These are phyloP conservation scores for Edaphochlamys debaryana DNA, from an alignment of 139 green algal species.

Conservation along the genomic window DNA sequence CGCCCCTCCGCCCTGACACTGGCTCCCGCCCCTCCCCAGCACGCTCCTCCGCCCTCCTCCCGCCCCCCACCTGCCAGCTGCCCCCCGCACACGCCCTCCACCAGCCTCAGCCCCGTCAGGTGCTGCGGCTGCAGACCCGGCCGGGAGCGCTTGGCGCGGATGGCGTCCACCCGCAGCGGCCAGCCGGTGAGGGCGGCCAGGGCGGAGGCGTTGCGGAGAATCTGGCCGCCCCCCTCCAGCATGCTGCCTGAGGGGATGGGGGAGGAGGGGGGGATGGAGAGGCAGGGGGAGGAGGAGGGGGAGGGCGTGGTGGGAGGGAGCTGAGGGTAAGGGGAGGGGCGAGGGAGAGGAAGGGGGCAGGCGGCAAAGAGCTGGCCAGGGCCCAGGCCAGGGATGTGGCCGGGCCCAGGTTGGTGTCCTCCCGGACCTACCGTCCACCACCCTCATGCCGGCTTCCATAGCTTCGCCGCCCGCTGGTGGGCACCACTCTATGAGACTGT, in stretches of 20 bases:
- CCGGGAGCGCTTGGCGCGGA: conserved; percentile 43
- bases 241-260: conserved; percentile 58
- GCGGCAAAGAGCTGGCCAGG: not conserved
- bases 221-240: conserved; percentile 85
- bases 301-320: not conserved
- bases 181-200: conserved; percentile 66
- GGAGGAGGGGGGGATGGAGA: not conserved
- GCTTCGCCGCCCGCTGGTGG: too few species aligned
- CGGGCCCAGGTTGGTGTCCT: too few species aligned
- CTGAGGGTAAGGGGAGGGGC: not conserved
- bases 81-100: conserved; percentile 60
- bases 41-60: not conserved
- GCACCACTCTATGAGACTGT: not conserved
- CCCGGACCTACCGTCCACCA: too few species aligned
- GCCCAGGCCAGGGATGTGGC: not conserved
- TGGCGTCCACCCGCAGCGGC: conserved; percentile 39
- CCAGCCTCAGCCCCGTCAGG: conserved; percentile 71
- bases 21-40: too few species aligned
- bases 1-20: too few species aligned
- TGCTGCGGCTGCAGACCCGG: conserved; percentile 72
- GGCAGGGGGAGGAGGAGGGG: not conserved
- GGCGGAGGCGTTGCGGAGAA: conserved; percentile 78
- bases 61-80: conserved; percentile 47
- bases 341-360: too few species aligned
- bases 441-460: too few species aligned